Evolutionary conservation across 805 yeast species (phyloP).

Genomic region (Schizosaccharomyces cryophilus): DNA sequence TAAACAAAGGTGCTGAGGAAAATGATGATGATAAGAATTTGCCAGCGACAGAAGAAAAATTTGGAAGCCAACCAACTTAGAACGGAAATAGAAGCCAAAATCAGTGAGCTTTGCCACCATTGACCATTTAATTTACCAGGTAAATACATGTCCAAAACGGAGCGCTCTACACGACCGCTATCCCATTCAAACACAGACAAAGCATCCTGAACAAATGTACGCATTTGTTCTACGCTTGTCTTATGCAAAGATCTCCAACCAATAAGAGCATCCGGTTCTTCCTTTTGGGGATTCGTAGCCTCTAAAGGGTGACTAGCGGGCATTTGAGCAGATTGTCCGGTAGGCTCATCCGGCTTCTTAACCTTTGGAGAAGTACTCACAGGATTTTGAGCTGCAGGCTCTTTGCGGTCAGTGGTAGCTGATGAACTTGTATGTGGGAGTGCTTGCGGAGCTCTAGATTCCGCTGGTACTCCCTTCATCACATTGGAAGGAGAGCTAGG

Average conservation of each 20-base stretch:
- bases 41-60: conserved; percentile 24
- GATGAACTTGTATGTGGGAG: too few relatives aligned
- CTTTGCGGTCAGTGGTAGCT: too few relatives aligned
- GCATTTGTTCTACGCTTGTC: not conserved
- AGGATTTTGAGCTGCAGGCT: too few relatives aligned
- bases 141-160: not conserved
- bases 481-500: too few relatives aligned
- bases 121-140: conserved; percentile 34
- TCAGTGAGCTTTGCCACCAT: conserved; percentile 83
- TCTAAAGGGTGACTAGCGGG: not conserved
- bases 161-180: not conserved
- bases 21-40: not conserved
- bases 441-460: too few relatives aligned
- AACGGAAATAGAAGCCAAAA: conserved; percentile 39
- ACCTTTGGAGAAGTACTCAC: too few relatives aligned
- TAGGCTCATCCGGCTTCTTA: not conserved
- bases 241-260: not conserved
- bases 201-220: not conserved
- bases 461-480: too few relatives aligned
- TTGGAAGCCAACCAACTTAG: conserved; percentile 61
- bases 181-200: not conserved
- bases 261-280: not conserved
- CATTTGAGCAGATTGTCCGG: not conserved
- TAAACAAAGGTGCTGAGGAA: not conserved
- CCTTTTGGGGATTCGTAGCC: not conserved